phyloP scores from a whole-genome alignment of 768 basidiomycete species.

The Collybia mongolica region DNA sequence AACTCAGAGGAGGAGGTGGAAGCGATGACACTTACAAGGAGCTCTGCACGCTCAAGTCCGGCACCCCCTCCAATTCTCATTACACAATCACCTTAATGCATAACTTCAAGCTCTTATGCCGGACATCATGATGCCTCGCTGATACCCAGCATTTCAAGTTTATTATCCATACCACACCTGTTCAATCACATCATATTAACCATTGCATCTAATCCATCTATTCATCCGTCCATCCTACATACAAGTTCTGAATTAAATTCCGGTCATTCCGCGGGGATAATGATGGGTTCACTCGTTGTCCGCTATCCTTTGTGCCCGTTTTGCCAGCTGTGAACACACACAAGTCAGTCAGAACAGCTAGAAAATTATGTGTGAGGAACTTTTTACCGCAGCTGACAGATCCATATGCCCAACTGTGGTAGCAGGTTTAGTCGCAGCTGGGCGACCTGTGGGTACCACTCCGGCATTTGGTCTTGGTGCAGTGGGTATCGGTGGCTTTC shows the following conservation, averaged over 20 bases:
- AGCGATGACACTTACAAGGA: slow-evolving; percentile 29
- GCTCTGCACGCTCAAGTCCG: slow-evolving; percentile 27
- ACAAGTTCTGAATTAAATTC: slow-evolving; percentile 9
- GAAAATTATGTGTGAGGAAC: slow-evolving; percentile 2
- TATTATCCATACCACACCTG: slow-evolving; percentile 9
- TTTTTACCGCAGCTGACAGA: slow-evolving; percentile 78
- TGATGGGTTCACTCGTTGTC: slow-evolving; percentile 34
- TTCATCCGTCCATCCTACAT: slow-evolving; percentile 10
- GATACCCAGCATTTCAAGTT: slow-evolving; percentile 4
- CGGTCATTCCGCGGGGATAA: slow-evolving; percentile 4
- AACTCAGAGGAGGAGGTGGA: slow-evolving; percentile 43
- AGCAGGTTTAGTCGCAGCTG: slow-evolving; percentile 33
- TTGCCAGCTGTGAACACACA: slow-evolving; percentile 57
- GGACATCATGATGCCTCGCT: slow-evolving; percentile 9
- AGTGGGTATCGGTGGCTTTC: slow-evolving; percentile 63
- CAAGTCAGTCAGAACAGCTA: slow-evolving; percentile 4
- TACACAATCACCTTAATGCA: slow-evolving; percentile 27
- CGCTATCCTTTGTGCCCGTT: slow-evolving; percentile 66
- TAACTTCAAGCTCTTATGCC: neutral
- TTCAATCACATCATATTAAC: slow-evolving; percentile 5
- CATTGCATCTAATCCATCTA: slow-evolving; percentile 17
- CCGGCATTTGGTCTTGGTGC: slow-evolving; percentile 49
- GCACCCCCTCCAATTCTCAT: slow-evolving; percentile 36
- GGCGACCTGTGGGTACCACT: slow-evolving; percentile 33
- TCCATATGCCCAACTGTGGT: slow-evolving; percentile 65